Evolutionary conservation across 352 stramenopile species (phyloP).

Genomic region (Phytophthora uliginosa): DNA sequence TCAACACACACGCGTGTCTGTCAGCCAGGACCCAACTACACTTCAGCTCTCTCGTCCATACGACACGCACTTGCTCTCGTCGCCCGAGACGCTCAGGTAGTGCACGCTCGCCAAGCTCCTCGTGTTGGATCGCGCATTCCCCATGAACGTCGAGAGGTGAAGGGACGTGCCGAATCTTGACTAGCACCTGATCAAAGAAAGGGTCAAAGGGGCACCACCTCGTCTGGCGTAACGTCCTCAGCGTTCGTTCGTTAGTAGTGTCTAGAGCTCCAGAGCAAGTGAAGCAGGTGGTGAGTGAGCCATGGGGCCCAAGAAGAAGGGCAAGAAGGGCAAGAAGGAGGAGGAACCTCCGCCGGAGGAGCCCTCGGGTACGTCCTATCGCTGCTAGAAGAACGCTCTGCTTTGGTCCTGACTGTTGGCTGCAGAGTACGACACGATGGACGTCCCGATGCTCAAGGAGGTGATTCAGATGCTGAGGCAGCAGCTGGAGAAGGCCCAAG

Average conservation of each 20-base stretch:
- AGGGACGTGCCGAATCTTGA: constrained; percentile 31
- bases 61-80: constrained; percentile 34
- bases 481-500: constrained; percentile 92
- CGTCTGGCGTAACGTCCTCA: constrained; percentile 25
- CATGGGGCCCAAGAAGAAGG: constrained; percentile 86
- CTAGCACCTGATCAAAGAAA: background rate
- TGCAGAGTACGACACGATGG: constrained; percentile 94
- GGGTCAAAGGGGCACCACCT: constrained; percentile 15
- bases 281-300: background rate
- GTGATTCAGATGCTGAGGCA: constrained; percentile 94
- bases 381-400: background rate
- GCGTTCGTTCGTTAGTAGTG: no score
- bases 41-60: background rate
- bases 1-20: background rate
- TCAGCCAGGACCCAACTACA: background rate
- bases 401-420: background rate
- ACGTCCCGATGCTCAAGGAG: constrained; percentile 94
- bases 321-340: constrained; percentile 77
- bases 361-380: constrained; percentile 59
- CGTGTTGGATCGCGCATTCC: constrained; percentile 47
- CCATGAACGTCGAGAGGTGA: constrained; percentile 33
- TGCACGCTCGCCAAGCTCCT: constrained; percentile 45
- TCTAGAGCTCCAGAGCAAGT: no score
- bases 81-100: constrained; percentile 32
- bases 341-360: constrained; percentile 75